A percentile compares a stretch with the other conserved stretches of the same genome.
Evolutionary conservation across 768 basidiomycete genomes (phyloP).

Genomic region (Boletellus ananas): DNA sequence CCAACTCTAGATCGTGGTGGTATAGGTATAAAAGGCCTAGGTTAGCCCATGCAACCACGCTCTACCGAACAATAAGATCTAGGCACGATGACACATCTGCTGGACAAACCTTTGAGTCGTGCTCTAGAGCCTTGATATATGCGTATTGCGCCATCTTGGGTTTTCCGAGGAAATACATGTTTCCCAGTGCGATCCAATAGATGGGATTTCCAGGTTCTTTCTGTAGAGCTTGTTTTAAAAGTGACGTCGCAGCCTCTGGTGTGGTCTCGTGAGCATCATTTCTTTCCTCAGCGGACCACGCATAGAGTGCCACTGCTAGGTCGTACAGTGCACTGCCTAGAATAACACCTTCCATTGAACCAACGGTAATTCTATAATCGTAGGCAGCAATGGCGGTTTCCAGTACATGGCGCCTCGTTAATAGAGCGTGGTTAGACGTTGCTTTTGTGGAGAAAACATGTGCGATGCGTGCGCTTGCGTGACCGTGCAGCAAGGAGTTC

Average conservation of each 20-base stretch:
- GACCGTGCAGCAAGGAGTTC: slow-evolving; percentile 36
- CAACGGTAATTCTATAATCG: slow-evolving; percentile 57
- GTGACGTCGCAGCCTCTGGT: slow-evolving; percentile 44
- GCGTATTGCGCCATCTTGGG: slow-evolving; percentile 85
- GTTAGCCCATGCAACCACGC: slow-evolving; percentile 76
- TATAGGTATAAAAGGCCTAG: slow-evolving; percentile 84
- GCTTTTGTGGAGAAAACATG: slow-evolving; percentile 36
- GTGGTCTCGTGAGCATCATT: slow-evolving; percentile 18
- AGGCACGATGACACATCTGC: neutral
- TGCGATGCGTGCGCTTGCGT: slow-evolving; percentile 40
- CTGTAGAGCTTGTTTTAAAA: slow-evolving; percentile 68
- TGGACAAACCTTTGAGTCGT: slow-evolving; percentile 69
- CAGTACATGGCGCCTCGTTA: slow-evolving; percentile 38
- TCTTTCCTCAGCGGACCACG: slow-evolving; percentile 38
- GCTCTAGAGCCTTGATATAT: slow-evolving; percentile 83
- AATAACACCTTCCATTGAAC: slow-evolving; percentile 45
- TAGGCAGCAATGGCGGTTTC: slow-evolving; percentile 57
- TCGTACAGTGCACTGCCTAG: slow-evolving; percentile 71
- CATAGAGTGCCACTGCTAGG: slow-evolving; percentile 58
- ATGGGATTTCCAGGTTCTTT: slow-evolving; percentile 65
- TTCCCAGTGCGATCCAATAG: slow-evolving; percentile 84
- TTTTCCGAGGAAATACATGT: slow-evolving; percentile 61
- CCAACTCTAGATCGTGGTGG: slow-evolving; percentile 74
- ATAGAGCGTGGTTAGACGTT: slow-evolving; percentile 16
- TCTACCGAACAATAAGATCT: slow-evolving; percentile 38